phyloP scores from a whole-genome alignment of 805 yeast genomes.

The Metschnikowia gruessii region DNA sequence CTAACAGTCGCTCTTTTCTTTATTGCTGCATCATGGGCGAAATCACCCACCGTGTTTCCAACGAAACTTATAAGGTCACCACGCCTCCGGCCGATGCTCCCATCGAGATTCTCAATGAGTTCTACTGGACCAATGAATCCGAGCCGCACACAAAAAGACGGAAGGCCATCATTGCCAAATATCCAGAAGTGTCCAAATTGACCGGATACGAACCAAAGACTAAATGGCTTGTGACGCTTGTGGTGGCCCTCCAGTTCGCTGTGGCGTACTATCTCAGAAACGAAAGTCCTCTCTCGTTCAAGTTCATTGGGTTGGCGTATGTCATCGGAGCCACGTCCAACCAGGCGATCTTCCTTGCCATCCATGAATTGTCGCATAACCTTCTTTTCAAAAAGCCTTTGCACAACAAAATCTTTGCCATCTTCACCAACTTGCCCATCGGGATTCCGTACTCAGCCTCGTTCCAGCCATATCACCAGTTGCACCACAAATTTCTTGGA shows the following conservation, averaged over 20 bases:
- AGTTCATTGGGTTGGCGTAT: slow-evolving; percentile 64
- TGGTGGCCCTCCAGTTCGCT: slow-evolving; percentile 64
- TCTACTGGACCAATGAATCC: slow-evolving; percentile 77
- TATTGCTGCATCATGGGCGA: slow-evolving; percentile 13
- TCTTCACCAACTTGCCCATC: slow-evolving; percentile 77
- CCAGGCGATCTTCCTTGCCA: slow-evolving; percentile 81
- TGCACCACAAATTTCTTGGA: slow-evolving; percentile 89
- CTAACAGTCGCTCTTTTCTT: neutral
- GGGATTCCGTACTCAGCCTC: slow-evolving; percentile 90
- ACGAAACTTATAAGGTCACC: slow-evolving; percentile 20
- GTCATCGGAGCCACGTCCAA: slow-evolving; percentile 81
- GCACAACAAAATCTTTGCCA: slow-evolving; percentile 72
- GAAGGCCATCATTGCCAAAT: slow-evolving; percentile 64
- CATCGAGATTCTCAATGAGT: slow-evolving; percentile 51
- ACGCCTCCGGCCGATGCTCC: slow-evolving; percentile 43
- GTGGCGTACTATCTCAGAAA: slow-evolving; percentile 61
- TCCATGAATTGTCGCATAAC: slow-evolving; percentile 86
- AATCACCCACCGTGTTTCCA: slow-evolving; percentile 20
- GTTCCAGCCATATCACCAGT: slow-evolving; percentile 84
- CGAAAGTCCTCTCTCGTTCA: slow-evolving; percentile 48
- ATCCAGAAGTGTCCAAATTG: slow-evolving; percentile 77
- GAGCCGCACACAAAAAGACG: slow-evolving; percentile 82
- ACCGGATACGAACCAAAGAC: slow-evolving; percentile 87
- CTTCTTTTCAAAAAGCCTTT: slow-evolving; percentile 76
- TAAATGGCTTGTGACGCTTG: slow-evolving; percentile 66